A percentile compares a stretch with the other conserved stretches of the same genome.
phyloP scores from a whole-genome alignment of 2,329 filamentous ascomycete genomes.

The Xylaria sp. region DNA sequence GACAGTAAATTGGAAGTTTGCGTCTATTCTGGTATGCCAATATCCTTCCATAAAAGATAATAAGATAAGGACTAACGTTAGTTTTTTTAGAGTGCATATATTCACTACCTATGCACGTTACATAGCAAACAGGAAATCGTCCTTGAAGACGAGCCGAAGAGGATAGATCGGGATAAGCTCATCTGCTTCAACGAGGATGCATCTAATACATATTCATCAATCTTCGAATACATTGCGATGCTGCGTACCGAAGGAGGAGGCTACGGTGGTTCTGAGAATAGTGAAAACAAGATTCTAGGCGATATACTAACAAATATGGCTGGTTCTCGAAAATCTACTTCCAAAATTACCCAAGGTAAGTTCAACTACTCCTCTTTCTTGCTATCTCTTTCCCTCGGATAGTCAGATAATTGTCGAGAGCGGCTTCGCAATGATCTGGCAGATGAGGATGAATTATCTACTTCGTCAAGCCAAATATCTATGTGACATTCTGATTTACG shows the following conservation, averaged over 20 bases:
- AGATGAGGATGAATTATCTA: not conserved
- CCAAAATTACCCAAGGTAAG: not conserved
- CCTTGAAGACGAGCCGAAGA: not conserved
- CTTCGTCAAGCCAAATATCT: not conserved
- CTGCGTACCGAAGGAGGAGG: conserved; percentile 22
- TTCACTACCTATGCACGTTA: conserved; percentile 11
- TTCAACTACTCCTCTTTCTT: not conserved
- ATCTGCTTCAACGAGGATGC: not conserved
- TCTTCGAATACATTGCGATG: conserved; percentile 12
- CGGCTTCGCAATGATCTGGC: not conserved
- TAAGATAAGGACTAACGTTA: not conserved
- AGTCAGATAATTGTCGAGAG: not conserved
- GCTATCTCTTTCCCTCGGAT: not conserved
- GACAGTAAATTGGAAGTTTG: conserved; percentile 24
- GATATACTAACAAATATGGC: not conserved
- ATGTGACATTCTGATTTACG: not conserved
- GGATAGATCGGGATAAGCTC: conserved; percentile 1
- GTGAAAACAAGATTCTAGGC: not conserved
- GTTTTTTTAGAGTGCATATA: conserved; percentile 6
- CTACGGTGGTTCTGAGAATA: conserved; percentile 15
- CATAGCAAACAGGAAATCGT: conserved; percentile 7
- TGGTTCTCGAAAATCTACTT: not conserved
- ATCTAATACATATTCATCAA: not conserved
- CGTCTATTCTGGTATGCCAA: conserved; percentile 8
- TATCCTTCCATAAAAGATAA: too few species aligned